Conservation (phyloP, 208 protist species). For the Crithidia brevicula region DNA sequence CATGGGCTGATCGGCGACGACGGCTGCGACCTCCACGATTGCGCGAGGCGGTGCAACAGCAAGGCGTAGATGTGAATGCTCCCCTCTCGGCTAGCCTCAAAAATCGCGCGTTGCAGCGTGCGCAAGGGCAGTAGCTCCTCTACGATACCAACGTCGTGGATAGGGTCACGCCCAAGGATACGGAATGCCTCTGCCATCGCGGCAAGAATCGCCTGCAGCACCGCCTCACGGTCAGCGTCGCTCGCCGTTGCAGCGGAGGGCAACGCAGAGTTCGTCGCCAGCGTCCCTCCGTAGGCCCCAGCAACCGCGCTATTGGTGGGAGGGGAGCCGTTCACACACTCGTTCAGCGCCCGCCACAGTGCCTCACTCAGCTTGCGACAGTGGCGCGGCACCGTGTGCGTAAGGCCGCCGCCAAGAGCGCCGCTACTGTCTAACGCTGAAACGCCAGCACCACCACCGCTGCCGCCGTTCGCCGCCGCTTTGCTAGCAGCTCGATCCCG, state of each 20-base stretch:
- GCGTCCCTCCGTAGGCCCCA: background rate
- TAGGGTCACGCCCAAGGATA: background rate
- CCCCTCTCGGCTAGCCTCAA: slow-evolving; percentile 20
- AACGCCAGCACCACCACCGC: background rate
- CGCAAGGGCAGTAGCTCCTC: slow-evolving; percentile 34
- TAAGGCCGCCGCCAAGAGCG: background rate
- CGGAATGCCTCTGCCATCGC: slow-evolving; percentile 20
- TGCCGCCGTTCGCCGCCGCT: background rate
- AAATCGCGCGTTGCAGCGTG: slow-evolving; percentile 29
- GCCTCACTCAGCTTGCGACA: slow-evolving; percentile 24
- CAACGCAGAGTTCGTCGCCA: background rate
- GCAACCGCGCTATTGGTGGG: slow-evolving; percentile 1
- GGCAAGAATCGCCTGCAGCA: slow-evolving; percentile 13
- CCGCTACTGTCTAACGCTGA: background rate
- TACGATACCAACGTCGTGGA: background rate
- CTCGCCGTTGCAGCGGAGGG: background rate
- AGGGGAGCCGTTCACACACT: slow-evolving; percentile 20
- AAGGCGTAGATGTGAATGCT: slow-evolving; percentile 28
- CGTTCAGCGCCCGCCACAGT: slow-evolving; percentile 25
- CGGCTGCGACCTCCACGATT: slow-evolving; percentile 10
- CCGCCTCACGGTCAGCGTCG: slow-evolving; percentile 9
- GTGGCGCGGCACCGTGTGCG: slow-evolving; percentile 24
- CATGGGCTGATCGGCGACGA: background rate
- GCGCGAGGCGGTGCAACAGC: slow-evolving; percentile 23
- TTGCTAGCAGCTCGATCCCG: slow-evolving; percentile 4